Evolutionary conservation across 352 stramenopile genomes (phyloP), one percentile per base, ranked within the genome.

Genomic region (Halophytophthora polymorphica): DNA sequence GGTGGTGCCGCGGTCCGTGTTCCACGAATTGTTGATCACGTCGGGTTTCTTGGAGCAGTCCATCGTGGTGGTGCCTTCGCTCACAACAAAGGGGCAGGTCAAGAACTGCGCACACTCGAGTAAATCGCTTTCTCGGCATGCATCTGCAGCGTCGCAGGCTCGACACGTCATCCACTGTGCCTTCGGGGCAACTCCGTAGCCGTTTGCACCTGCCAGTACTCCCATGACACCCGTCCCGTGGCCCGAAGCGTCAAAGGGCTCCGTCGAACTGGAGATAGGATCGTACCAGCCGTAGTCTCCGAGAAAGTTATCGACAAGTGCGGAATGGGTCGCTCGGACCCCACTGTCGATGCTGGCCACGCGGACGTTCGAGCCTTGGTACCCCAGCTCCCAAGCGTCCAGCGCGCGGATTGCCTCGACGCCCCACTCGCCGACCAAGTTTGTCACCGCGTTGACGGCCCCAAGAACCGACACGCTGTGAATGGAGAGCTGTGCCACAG

Each of bases 1-100:
- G 0, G 60, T 49, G 22, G 54, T 33, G 2, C 51, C 51, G 14
- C 56, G 58, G 37, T 86, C 74, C 29, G 74, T 59, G 54, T 77
- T 81, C 74, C 74, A 86, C 43, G 68, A 81, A 50, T 82, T 82
- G 61, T 77, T 86, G 59, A 86, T 61, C n/a, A 86, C 64, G 39
- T 83, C 66, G n/a, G 74, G 72, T 10, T 65, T 68, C 55, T 71
- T 62, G 31, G 55, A 58, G 58, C 71, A 82, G 35, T 76, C 67
- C 3, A 41, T 64, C 33, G 66, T 54, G 22, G 35, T 46, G 1
- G 19, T 12, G 22, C 14, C 42, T 23, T 18, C 19, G 4, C 8
- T 45, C n/a, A 19, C 25, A 28, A 37, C 11, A 38, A 64, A 67
- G 10, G 71, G 71, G 12, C 71, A 82, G 6, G 71, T 58, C 38